Conservation (phyloP, 1,284 basidiomycete species). For the Macrocystidia cucumis region DNA sequence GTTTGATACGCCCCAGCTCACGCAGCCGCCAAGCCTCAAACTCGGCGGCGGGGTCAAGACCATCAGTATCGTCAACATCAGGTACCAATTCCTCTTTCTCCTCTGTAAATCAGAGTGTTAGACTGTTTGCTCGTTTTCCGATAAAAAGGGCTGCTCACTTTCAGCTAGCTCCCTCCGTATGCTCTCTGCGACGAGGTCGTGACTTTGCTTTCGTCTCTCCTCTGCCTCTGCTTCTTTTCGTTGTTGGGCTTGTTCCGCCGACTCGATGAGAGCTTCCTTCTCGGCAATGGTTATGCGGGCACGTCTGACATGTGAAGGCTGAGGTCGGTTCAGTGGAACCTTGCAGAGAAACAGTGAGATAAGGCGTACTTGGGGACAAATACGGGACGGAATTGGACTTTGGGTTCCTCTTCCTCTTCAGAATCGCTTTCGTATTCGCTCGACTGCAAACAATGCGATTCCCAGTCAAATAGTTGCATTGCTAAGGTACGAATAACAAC, state of each 20-base stretch:
- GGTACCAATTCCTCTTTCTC: slow-evolving; percentile 77
- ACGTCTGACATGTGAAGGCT: slow-evolving; percentile 54
- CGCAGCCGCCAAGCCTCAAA: slow-evolving; percentile 95
- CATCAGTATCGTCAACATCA: slow-evolving; percentile 95
- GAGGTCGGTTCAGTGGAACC: slow-evolving; percentile 4
- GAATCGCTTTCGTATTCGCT: slow-evolving; percentile 74
- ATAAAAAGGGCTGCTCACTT: slow-evolving; percentile 40
- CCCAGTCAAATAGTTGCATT: slow-evolving; percentile 12
- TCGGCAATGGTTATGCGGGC: slow-evolving; percentile 62
- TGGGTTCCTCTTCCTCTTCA: slow-evolving; percentile 56
- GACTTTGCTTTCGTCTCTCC: slow-evolving; percentile 72
- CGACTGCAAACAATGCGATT: slow-evolving; percentile 34
- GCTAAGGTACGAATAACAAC: slow-evolving; percentile 11
- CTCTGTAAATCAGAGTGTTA: slow-evolving; percentile 42
- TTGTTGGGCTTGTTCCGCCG: slow-evolving; percentile 60
- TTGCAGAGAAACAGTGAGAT: slow-evolving; percentile 1
- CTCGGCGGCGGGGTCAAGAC: slow-evolving; percentile 83
- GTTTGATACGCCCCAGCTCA: slow-evolving; percentile 86
- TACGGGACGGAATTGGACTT: slow-evolving; percentile 74
- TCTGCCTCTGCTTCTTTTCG: slow-evolving; percentile 63
- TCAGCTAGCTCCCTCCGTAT: slow-evolving; percentile 80
- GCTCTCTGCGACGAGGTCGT: slow-evolving; percentile 83
- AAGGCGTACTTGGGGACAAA: slow-evolving; percentile 88
- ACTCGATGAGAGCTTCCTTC: slow-evolving; percentile 54
- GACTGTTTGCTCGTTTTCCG: slow-evolving; percentile 6